A percentile compares a stretch with the other conserved stretches of the same genome.
phyloP scores from a whole-genome alignment of 192 early-diverging fungal species.

The Anaeromyces robustus region DNA sequence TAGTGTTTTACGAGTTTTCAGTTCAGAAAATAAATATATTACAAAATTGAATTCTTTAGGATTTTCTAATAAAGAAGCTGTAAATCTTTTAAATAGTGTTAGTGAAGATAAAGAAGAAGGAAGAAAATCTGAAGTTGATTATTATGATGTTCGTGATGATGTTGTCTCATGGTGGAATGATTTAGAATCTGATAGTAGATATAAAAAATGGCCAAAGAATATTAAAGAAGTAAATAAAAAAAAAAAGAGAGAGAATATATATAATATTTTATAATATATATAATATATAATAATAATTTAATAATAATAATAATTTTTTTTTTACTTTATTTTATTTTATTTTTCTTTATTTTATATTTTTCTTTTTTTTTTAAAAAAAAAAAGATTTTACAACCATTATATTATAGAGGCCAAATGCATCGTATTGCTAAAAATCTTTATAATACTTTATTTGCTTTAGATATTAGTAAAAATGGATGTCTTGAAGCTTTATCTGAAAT shows the following conservation, averaged over 20 bases:
- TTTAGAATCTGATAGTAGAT: constrained; percentile 66
- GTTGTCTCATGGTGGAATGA: constrained; percentile 79
- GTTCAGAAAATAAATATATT: not conserved
- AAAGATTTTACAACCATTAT: constrained; percentile 38
- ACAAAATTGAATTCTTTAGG: not conserved
- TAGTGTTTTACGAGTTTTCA: constrained; percentile 12
- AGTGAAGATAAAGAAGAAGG: not conserved
- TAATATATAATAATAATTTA: not conserved
- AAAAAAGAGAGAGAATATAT: not conserved
- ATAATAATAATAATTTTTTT: not conserved
- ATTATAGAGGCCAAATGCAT: constrained; percentile 52
- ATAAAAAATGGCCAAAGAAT: constrained; percentile 45
- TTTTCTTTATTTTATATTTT: too few species aligned
- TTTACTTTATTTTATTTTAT: not conserved
- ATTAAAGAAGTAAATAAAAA: constrained; percentile 22
- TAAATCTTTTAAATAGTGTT: constrained; percentile 1
- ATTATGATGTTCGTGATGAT: constrained; percentile 70
- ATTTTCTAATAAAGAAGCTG: not conserved
- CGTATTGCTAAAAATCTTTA: constrained; percentile 65
- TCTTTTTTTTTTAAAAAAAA: too few species aligned
- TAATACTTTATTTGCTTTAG: constrained; percentile 52
- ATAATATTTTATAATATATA: not conserved
- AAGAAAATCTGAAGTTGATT: constrained; percentile 5
- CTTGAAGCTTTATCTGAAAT: constrained; percentile 44
- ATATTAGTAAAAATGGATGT: constrained; percentile 39